phyloP scores from a whole-genome alignment of 2,329 filamentous ascomycete species.

The Teratosphaeria gauchensis region DNA sequence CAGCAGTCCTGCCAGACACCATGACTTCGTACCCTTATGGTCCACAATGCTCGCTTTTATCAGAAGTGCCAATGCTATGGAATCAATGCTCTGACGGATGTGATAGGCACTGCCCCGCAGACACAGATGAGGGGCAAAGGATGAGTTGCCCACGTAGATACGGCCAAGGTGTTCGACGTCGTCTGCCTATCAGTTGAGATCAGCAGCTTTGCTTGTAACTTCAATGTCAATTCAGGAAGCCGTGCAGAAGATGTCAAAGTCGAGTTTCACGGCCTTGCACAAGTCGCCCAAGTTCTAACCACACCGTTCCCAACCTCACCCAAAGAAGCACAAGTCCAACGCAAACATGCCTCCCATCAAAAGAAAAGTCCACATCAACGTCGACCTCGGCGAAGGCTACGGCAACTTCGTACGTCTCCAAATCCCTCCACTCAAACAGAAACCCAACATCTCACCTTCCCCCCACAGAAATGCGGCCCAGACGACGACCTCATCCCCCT shows the following conservation, averaged over 20 bases:
- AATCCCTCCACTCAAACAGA: neutral
- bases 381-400: conserved; percentile 45
- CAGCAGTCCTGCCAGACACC: no score
- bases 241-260: neutral
- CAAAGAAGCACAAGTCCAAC: neutral
- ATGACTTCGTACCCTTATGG: no score
- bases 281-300: no score
- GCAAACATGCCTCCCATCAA: conserved; percentile 39
- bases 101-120: neutral
- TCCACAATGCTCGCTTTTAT: neutral
- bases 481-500: conserved; percentile 52
- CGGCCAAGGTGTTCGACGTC: neutral
- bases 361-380: conserved; percentile 45
- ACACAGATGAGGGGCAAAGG: neutral
- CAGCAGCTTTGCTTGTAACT: neutral
- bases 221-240: neutral
- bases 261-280: no score
- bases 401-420: conserved; percentile 31
- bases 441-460: neutral
- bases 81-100: neutral
- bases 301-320: neutral
- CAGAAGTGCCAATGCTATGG: neutral
- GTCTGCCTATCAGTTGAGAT: neutral
- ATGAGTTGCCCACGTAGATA: neutral
- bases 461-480: conserved; percentile 37